Conservation (phyloP, 208 protist species). For the Crithidia fasciculata region DNA sequence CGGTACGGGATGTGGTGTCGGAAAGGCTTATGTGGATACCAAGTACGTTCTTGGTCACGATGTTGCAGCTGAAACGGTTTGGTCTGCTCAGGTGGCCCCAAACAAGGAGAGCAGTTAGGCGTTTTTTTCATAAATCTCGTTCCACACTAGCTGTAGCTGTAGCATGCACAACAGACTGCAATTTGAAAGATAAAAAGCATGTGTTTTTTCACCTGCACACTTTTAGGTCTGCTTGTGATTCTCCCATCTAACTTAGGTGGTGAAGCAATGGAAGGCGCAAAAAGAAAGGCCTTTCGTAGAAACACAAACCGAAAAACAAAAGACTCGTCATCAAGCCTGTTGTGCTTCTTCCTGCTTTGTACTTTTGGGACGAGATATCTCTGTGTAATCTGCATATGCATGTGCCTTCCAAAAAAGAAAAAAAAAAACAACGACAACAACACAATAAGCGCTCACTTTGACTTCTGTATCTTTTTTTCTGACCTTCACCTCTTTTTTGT, state of each 20-base stretch:
- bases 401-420: no score
- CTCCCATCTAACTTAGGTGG: neutral
- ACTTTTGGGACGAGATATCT: no score
- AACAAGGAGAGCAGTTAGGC: conserved; percentile 18
- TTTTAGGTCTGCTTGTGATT: neutral
- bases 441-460: no score
- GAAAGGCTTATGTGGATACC: conserved; percentile 85
- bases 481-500: no score
- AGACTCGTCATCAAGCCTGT: no score
- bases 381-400: no score
- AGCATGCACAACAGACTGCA: conserved; percentile 6
- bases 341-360: no score
- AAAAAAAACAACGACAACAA: no score
- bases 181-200: neutral
- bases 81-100: conserved; percentile 63
- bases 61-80: conserved; percentile 62
- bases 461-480: no score
- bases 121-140: neutral
- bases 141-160: conserved; percentile 18
- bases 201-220: neutral
- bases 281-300: neutral
- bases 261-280: neutral
- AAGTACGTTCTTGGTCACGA: conserved; percentile 88
- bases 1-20: conserved; percentile 81
- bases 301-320: neutral